Evolutionary conservation across 306 rosid species (phyloP).

Genomic region (Chamaecrista fasciculata): DNA sequence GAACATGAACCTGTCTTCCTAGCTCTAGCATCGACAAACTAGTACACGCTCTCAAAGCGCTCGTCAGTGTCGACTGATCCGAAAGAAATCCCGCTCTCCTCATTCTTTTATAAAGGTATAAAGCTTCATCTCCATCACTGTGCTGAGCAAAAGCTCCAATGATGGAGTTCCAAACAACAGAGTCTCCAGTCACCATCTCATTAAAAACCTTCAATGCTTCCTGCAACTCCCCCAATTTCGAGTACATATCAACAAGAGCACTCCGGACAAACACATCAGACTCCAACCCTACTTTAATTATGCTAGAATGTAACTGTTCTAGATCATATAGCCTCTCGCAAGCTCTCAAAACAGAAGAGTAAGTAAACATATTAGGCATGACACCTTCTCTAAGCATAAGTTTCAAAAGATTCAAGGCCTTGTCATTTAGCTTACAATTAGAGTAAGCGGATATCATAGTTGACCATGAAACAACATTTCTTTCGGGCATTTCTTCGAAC

Average conservation of each 20-base stretch:
- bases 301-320: conserved; percentile 62
- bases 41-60: conserved; percentile 81
- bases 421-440: conserved; percentile 43
- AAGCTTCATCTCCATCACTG: conserved; percentile 74
- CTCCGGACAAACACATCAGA: conserved; percentile 82
- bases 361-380: conserved; percentile 79
- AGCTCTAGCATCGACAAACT: conserved; percentile 67
- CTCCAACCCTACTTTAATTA: conserved; percentile 69
- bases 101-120: conserved; percentile 66
- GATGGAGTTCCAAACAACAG: conserved; percentile 85
- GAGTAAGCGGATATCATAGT: conserved; percentile 73
- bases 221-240: conserved; percentile 63
- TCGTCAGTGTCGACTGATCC: conserved; percentile 68
- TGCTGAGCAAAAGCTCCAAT: conserved; percentile 87
- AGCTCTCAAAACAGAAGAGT: conserved; percentile 77
- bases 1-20: conserved; percentile 78
- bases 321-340: conserved; percentile 54
- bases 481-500: conserved; percentile 79
- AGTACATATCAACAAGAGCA: conserved; percentile 68
- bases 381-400: conserved; percentile 79
- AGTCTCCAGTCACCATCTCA: conserved; percentile 67
- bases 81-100: conserved; percentile 53
- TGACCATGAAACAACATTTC: conserved; percentile 84
- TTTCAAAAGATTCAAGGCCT: conserved; percentile 55
- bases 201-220: conserved; percentile 54